Percentiles rank a stretch among this genome's conserved stretches.
These are phyloP conservation scores for Sphagnum magellanicum DNA, from an alignment of 228 moss, liverwort and hornwort genomes.

Conservation along the genomic window DNA sequence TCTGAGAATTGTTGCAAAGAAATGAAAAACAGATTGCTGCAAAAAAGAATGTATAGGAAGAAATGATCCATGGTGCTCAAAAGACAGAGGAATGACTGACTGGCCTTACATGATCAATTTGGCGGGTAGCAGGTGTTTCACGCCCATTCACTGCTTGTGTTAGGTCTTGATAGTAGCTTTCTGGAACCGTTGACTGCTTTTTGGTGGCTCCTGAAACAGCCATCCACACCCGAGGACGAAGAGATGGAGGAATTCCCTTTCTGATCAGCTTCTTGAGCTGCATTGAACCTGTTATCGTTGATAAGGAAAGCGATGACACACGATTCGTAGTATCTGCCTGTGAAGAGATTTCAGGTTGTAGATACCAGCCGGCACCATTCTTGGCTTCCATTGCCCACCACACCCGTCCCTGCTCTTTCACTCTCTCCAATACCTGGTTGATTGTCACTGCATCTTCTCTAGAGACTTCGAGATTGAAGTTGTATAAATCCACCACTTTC, in stretches of 20 bases:
- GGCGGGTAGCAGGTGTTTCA: constrained; percentile 74
- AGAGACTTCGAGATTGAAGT: constrained; percentile 67
- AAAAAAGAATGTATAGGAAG: too few species aligned
- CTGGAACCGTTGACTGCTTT: constrained; percentile 87
- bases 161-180: constrained; percentile 87
- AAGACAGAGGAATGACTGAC: too few species aligned
- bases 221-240: constrained; percentile 82
- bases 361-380: constrained; percentile 84
- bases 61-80: too few species aligned
- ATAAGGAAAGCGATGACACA: constrained; percentile 82
- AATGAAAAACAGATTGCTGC: too few species aligned
- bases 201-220: constrained; percentile 82
- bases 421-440: constrained; percentile 74
- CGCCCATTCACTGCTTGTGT: constrained; percentile 74
- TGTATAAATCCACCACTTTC: constrained; percentile 70
- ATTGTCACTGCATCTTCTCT: constrained; percentile 71
- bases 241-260: constrained; percentile 78
- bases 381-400: constrained; percentile 92
- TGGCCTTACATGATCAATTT: constrained; percentile 79
- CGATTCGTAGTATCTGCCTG: constrained; percentile 42
- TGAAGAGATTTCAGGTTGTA: constrained; percentile 64
- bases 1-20: too few species aligned
- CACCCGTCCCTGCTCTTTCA: constrained; percentile 81
- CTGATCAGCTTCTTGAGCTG: constrained; percentile 85
- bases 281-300: constrained; percentile 70